Evolutionary conservation across 305 asterid genomes (phyloP).

Genomic region (Striga hermonthica): DNA sequence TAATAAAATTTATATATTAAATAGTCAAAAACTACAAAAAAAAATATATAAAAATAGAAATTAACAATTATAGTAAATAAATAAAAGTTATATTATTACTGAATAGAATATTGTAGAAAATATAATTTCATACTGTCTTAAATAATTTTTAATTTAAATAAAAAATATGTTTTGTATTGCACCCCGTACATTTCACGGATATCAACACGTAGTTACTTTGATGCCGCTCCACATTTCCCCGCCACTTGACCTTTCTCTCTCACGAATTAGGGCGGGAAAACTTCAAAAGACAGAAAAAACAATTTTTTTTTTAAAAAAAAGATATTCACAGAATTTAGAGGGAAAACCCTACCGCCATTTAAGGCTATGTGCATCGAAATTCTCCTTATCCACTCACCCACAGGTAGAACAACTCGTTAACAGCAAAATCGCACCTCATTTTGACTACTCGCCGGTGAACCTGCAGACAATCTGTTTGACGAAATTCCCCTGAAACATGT

Average conservation of each 20-base stretch:
- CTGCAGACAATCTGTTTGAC: slow-evolving; percentile 42
- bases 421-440: neutral
- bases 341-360: slow-evolving; percentile 37
- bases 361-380: neutral
- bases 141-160: no score
- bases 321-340: slow-evolving; percentile 30
- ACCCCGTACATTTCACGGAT: no score
- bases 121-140: no score
- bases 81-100: no score
- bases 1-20: no score
- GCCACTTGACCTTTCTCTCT: slow-evolving; percentile 28
- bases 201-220: no score
- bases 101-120: no score
- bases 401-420: neutral
- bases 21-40: no score
- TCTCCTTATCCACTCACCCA: slow-evolving; percentile 14
- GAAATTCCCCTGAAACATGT: slow-evolving; percentile 58
- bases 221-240: slow-evolving; percentile 35
- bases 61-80: no score
- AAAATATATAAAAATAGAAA: no score
- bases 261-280: slow-evolving; percentile 50
- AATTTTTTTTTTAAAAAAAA: no score
- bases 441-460: slow-evolving; percentile 9
- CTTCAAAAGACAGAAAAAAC: slow-evolving; percentile 37
- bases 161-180: no score